Evolutionary conservation across 225 moss, liverwort and hornwort genomes (phyloP), one percentile per base, ranked within the genome.

Genomic region (Bryoerythrophyllum caledonicum): DNA sequence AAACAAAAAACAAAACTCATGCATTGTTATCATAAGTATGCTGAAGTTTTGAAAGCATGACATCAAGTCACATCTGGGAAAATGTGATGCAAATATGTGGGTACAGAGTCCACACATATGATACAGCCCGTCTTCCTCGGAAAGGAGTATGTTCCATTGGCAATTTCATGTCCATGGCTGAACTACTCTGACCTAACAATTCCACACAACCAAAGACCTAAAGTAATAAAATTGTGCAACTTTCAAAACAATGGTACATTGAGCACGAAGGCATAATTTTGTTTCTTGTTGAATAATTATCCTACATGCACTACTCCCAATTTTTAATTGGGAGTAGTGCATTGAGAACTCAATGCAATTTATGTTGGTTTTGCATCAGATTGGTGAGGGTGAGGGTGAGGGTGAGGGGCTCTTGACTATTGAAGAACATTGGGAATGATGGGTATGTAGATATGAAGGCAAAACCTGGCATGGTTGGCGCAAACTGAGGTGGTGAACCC

Each of bases 401-500:
- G n/a, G n/a, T n/a, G n/a, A n/a, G n/a, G n/a, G n/a, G n/a, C n/a
- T n/a, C n/a, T n/a, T n/a, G n/a, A n/a, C n/a, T n/a, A n/a, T n/a
- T n/a, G n/a, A n/a, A n/a, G n/a, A n/a, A n/a, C 26, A 4, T 2
- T 32, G 10, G 1, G 3, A 53, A 27, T 52, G 7, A 19, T 49
- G 23, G 40, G 28, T 23, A 16, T 43, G 2, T 32, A 43, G 41
- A 51, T 10, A 74, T 1, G 35, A 8, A 40, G 32, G 52, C 16
- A 9, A 13, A 25, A 80, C 80, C 84, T 84, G 65, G 43, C 43
- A 10, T 69, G 70, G 43, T 60, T 77, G 65, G 52, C 43, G 1
- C 74, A 65, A 21, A 73, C 70, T 59, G 77, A 77, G 60, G 84
- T 84, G 67, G 77, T 70, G 77, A 84, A 84, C 3, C 70, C 72